Evolutionary conservation across 2,329 filamentous ascomycete species (phyloP), one percentile per base, ranked within the genome.

Genomic region (Curvularia eragrostidis): DNA sequence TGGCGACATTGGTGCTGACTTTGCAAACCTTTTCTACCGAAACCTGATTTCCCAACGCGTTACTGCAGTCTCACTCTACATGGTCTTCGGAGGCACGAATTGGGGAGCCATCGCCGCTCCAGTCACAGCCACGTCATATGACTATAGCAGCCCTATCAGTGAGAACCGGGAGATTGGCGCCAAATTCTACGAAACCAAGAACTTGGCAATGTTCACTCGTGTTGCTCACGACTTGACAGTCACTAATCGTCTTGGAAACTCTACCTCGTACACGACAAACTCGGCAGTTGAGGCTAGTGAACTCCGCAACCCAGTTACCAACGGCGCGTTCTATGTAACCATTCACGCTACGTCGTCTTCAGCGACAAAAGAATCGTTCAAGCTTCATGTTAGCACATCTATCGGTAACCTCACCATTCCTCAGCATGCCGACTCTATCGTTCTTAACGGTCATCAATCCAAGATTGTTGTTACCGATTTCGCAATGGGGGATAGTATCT

Each of bases 41-140:
- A 83, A 88, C 66, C 81, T 87, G 52, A 83, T 89, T 24, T 84
- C 80, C 24, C 83, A 89, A 64, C 79, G 84, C 0, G 81, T 87
- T 3, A 86, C 84, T 0, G 84, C 84, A 0, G 81, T 88, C 53
- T 87, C 82, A 28, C 71, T 89, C 1, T 89, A 89, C 68, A 89
- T 89, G 85, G 75, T 87, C 50, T 89, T 83, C 51, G 87, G 87
- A 3, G 87, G 87, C 2, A 89, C 87, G 0, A 87, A 85, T 60
- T 88, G 85, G 85, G 86, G 86, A 5, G 82, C 82, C 47, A 75
- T 87, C 28, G 83, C 85, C 12, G 81, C 82, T 3, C 85, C 86
- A 0, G 82, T 84, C 1, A 85, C 85, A 28, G 85, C 82, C 1
- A 85, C 83, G 3, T 87, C 84, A 30, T 89, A 89, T 62, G 87